These are phyloP conservation scores for Chalciporus piperatus DNA, from an alignment of 768 basidiomycete species.

Conservation along the genomic window DNA sequence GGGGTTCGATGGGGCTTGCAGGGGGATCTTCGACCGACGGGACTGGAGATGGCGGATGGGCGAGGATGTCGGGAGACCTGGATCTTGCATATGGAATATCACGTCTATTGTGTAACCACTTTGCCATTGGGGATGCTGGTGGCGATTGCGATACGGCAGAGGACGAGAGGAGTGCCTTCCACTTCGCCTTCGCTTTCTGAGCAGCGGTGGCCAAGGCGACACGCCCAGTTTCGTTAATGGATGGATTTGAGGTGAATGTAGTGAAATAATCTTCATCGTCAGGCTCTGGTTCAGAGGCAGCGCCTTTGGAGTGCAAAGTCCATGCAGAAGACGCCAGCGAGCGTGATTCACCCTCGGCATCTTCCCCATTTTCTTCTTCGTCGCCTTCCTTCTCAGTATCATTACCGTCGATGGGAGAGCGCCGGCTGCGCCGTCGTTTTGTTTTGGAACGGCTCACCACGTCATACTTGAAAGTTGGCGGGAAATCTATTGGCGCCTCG, in stretches of 20 bases:
- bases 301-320: constrained; percentile 40
- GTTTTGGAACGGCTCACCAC: constrained; percentile 57
- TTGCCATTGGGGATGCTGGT: constrained; percentile 24
- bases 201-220: constrained; percentile 41
- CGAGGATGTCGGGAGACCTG: constrained; percentile 25
- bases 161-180: constrained; percentile 46
- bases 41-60: constrained; percentile 23
- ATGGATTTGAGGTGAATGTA: constrained; percentile 23
- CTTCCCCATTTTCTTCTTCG: constrained; percentile 38
- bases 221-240: constrained; percentile 34
- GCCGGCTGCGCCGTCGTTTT: constrained; percentile 36
- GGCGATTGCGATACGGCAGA: constrained; percentile 27
- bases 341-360: constrained; percentile 44
- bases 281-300: constrained; percentile 33
- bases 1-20: constrained; percentile 17
- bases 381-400: constrained; percentile 39
- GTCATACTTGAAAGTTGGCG: constrained; percentile 94
- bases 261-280: constrained; percentile 44
- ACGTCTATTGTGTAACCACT: constrained; percentile 31
- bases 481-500: constrained; percentile 80
- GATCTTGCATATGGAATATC: constrained; percentile 13
- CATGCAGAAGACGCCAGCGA: constrained; percentile 55
- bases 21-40: constrained; percentile 27
- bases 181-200: constrained; percentile 55
- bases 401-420: constrained; percentile 37